A percentile compares a stretch with the other conserved stretches of the same genome.
These are phyloP conservation scores for Hemileccinum rubropunctum DNA, from an alignment of 768 basidiomycete species.

Conservation along the genomic window DNA sequence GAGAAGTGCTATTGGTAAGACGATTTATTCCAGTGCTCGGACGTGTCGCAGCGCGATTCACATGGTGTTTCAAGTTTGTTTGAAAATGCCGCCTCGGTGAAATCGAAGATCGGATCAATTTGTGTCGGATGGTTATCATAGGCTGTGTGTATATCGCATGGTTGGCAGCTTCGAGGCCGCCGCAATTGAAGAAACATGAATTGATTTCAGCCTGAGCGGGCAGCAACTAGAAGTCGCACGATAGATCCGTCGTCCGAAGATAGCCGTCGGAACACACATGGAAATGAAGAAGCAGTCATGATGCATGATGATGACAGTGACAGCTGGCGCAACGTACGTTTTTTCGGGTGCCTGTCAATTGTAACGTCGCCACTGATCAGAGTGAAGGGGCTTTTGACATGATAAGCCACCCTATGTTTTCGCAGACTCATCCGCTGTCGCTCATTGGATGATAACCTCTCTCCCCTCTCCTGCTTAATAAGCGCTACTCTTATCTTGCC, in stretches of 20 bases:
- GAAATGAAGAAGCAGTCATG: neutral
- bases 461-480: slow-evolving; percentile 21
- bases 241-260: neutral
- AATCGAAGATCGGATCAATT: too few species aligned
- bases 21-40: too few species aligned
- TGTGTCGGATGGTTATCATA: too few species aligned
- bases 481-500: slow-evolving; percentile 20
- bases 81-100: too few species aligned
- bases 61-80: too few species aligned
- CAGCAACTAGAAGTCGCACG: too few species aligned
- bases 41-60: too few species aligned
- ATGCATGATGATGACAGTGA: neutral
- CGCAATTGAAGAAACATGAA: too few species aligned
- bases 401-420: slow-evolving; percentile 9
- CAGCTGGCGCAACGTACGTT: slow-evolving; percentile 15
- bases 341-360: slow-evolving; percentile 2
- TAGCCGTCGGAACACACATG: neutral
- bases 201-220: too few species aligned
- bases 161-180: too few species aligned
- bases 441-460: slow-evolving; percentile 22
- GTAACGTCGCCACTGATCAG: neutral
- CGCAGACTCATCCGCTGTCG: neutral
- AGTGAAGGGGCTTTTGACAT: slow-evolving; percentile 5
- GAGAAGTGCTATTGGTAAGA: too few species aligned
- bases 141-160: too few species aligned